These are phyloP conservation scores for Kwoniella dendrophila DNA, from an alignment of 768 basidiomycete genomes.

Conservation along the genomic window DNA sequence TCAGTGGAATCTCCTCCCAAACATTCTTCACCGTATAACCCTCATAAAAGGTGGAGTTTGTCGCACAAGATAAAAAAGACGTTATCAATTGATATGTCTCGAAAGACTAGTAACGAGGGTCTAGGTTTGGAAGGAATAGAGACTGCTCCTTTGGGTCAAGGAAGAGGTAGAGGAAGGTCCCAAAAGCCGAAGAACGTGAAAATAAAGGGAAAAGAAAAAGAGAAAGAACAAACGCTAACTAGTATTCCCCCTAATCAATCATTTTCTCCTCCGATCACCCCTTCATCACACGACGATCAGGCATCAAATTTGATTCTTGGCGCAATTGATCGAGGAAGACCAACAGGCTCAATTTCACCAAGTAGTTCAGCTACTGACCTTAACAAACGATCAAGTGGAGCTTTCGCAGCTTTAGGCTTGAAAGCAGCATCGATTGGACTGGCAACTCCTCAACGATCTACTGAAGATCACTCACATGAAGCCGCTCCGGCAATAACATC, in stretches of 20 bases:
- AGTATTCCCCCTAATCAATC: constrained; percentile 10
- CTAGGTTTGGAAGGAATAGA: constrained; percentile 17
- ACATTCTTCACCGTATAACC: constrained; percentile 1
- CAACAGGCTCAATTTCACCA: constrained; percentile 22
- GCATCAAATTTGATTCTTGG: constrained; percentile 60
- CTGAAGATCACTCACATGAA: constrained; percentile 59
- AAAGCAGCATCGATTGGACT: constrained; percentile 55
- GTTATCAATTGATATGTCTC: constrained; percentile 6
- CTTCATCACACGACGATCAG: constrained; percentile 57
- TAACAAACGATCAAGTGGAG: constrained; percentile 51
- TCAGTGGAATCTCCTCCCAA: constrained; percentile 1
- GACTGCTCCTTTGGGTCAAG: constrained; percentile 11
- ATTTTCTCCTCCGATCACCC: constrained; percentile 6
- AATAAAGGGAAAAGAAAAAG: constrained; percentile 9
- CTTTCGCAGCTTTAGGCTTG: constrained; percentile 54
- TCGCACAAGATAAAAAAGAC: constrained; percentile 6
- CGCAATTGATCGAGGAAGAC: constrained; percentile 61
- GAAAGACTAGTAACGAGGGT: constrained; percentile 1
- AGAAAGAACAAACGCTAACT: constrained; percentile 12
- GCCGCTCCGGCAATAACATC: constrained; percentile 63
- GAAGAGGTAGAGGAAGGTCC: constrained; percentile 10
- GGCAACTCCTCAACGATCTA: constrained; percentile 60
- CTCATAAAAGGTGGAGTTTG: constrained; percentile 8
- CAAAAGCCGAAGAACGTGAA: constrained; percentile 2
- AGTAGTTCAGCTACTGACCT: constrained; percentile 17